Evolutionary conservation across 1,284 basidiomycete genomes (phyloP).

Genomic region (Tilletiopsis washingtonensis): DNA sequence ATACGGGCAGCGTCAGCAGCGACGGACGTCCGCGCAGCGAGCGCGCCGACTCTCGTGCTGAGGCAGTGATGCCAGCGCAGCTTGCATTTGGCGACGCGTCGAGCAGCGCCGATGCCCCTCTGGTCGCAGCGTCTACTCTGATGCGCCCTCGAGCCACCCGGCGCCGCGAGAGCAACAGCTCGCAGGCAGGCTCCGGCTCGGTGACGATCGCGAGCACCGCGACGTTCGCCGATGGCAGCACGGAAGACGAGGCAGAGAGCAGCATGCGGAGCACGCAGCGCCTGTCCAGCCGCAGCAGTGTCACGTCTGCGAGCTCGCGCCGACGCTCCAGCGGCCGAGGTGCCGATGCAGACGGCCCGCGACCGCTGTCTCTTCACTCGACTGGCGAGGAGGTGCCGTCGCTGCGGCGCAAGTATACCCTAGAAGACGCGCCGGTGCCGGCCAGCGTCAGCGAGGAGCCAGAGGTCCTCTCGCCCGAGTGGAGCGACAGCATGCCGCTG

Average conservation of each 20-base stretch:
- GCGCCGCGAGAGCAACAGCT: neutral
- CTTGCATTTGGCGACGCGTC: conserved; percentile 2
- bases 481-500: too few relatives aligned
- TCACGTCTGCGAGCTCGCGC: neutral
- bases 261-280: neutral
- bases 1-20: too few relatives aligned
- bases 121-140: neutral
- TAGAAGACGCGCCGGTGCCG: neutral
- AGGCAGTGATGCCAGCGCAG: too few relatives aligned
- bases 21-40: neutral
- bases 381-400: neutral
- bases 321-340: too few relatives aligned
- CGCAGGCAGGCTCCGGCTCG: too few relatives aligned
- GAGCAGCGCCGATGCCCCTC: conserved; percentile 5
- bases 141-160: neutral
- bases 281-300: neutral
- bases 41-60: neutral
- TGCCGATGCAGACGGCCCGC: too few relatives aligned
- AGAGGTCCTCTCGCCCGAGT: neutral
- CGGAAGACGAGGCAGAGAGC: neutral
- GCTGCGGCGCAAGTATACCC: neutral
- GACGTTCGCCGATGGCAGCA: neutral
- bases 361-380: neutral
- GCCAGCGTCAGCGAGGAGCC: neutral
- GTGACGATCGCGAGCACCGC: neutral